Base-by-base conservation (phyloP, 352 stramenopile species). In the Globisporangium nodosum region DNA sequence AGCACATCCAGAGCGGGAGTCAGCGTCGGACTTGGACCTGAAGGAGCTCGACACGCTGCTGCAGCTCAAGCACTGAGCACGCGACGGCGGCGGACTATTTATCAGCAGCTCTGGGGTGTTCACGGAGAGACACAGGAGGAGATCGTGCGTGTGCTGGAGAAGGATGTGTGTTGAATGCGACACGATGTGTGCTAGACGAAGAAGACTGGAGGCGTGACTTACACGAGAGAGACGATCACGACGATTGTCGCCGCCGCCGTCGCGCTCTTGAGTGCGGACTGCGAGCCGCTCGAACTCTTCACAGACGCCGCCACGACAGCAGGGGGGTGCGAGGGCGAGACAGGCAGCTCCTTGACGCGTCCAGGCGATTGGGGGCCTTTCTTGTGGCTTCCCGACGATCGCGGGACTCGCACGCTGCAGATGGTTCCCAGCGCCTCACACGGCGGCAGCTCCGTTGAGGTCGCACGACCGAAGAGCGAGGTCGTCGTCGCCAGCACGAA, bases 181-280 rank as follows among this genome's bases (percentile, higher is more conserved):
- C 33, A 9, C 9, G 33, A 15, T 11, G 8, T 12, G 33, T 39
- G 33, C 33, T 39, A 35, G 30, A 39, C 8, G 42, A 31, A 31
- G 33, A 31, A 9, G n/a, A 3, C 39, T 16, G 5, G n/a, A 33
- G 11, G 31, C n/a, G 33, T 0, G 20, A 49, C 46, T 40, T 27
- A 55, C 47, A 54, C 43, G 13, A 61, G 39, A 8, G 16, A 49
- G 24, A 55, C 37, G 39, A 61, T 49, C 35, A 49, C 27, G 33
- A 55, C 56, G 33, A 24, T 50, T 16, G 56, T 61, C 37, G 48
- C 33, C 15, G 37, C 16, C 15, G 39, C 56, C 4, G 56, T 37
- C 6, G 39, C 47, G 15, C 37, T 35, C 21, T 8, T 16, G 37
- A 55, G 31, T 35, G 55, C 35, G 6, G 33, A 18, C 12, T 30